These are phyloP conservation scores for Phytophthora agathidicida DNA, from an alignment of 352 stramenopile species.

Conservation along the genomic window DNA sequence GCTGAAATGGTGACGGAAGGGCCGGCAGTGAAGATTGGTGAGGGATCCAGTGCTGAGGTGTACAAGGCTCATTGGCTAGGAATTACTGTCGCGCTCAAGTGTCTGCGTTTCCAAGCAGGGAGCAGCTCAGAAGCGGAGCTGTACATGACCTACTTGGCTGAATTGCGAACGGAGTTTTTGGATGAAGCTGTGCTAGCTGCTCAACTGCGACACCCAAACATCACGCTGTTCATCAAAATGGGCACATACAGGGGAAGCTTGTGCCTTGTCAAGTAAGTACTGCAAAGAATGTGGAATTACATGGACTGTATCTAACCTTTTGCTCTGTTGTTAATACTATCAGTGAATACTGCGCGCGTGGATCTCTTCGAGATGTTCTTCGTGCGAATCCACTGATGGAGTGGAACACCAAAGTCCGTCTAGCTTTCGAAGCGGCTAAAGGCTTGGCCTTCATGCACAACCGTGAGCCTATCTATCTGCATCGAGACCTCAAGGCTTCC, in stretches of 20 bases:
- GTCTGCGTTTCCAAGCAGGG: slow-evolving; percentile 50
- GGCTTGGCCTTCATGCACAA: slow-evolving; percentile 85
- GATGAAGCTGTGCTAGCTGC: slow-evolving; percentile 70
- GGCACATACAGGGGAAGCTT: slow-evolving; percentile 68
- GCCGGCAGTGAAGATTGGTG: slow-evolving; percentile 67
- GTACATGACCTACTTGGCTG: slow-evolving; percentile 71
- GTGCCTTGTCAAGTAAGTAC: slow-evolving; percentile 76
- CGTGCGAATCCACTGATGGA: slow-evolving; percentile 66
- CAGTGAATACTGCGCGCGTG: slow-evolving; percentile 72
- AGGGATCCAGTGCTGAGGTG: slow-evolving; percentile 68
- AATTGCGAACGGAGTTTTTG: slow-evolving; percentile 67
- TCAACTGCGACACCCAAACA: slow-evolving; percentile 73
- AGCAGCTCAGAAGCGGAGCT: slow-evolving; percentile 51
- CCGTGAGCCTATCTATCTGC: slow-evolving; percentile 72
- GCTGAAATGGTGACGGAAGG: slow-evolving; percentile 70
- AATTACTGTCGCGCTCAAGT: slow-evolving; percentile 83
- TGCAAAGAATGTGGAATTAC: neutral
- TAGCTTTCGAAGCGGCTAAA: slow-evolving; percentile 74
- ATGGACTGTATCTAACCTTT: neutral
- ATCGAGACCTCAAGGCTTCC: slow-evolving; percentile 75
- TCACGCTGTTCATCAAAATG: slow-evolving; percentile 79
- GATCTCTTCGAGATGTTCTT: slow-evolving; percentile 67
- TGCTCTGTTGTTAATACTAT: slow-evolving; percentile 9
- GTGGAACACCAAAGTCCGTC: slow-evolving; percentile 69
- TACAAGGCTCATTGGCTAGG: slow-evolving; percentile 75